phyloP scores from a whole-genome alignment of 192 early-diverging fungal species.

The Pilaira anomala region DNA sequence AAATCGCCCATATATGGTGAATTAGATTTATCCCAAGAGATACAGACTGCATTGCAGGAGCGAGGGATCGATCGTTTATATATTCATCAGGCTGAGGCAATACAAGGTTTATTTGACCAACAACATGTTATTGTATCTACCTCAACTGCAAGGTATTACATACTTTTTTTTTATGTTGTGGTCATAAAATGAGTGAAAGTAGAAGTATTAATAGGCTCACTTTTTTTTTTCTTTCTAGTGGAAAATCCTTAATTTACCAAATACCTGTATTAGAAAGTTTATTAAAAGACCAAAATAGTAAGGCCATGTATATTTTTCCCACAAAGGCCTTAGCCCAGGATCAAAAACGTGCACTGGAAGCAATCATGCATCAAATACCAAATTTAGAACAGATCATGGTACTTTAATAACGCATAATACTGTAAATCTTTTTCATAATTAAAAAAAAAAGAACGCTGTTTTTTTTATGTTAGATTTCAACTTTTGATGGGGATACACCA shows the following conservation, averaged over 20 bases:
- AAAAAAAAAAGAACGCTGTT: background rate
- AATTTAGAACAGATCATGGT: slow-evolving; percentile 31
- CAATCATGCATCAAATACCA: slow-evolving; percentile 30
- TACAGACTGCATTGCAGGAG: slow-evolving; percentile 13
- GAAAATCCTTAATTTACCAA: slow-evolving; percentile 81
- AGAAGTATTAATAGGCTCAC: background rate
- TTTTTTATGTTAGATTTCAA: slow-evolving; percentile 29
- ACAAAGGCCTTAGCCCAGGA: slow-evolving; percentile 85
- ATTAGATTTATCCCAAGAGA: background rate
- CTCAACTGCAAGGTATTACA: slow-evolving; percentile 65
- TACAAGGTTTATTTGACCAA: slow-evolving; percentile 46
- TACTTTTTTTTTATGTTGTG: background rate
- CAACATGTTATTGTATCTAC: slow-evolving; percentile 65
- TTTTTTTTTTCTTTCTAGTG: slow-evolving; percentile 49
- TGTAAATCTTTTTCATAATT: background rate
- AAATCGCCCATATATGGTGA: slow-evolving; percentile 6
- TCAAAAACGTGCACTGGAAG: slow-evolving; percentile 54
- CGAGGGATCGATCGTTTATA: slow-evolving; percentile 50
- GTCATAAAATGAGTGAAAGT: background rate
- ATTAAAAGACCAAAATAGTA: slow-evolving; percentile 32
- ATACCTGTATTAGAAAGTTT: slow-evolving; percentile 58
- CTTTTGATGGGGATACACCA: slow-evolving; percentile 69
- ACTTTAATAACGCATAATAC: background rate
- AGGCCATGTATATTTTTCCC: slow-evolving; percentile 67
- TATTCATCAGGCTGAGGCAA: slow-evolving; percentile 70